Evolutionary conservation across 768 basidiomycete genomes (phyloP).

Genomic region (Xanthoconium stramineum): DNA sequence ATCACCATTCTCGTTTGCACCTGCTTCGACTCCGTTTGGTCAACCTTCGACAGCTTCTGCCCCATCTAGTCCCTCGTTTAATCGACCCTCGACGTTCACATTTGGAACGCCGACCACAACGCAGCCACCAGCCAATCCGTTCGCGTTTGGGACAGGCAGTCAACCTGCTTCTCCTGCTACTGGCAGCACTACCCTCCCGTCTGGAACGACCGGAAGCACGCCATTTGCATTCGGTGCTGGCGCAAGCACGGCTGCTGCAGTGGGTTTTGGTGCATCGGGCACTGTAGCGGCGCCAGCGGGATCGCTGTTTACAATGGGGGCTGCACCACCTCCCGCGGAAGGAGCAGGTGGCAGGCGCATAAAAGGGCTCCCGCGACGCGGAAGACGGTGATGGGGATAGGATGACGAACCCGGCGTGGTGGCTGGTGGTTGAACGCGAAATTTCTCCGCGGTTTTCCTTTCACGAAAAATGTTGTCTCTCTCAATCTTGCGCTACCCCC

Average conservation of each 20-base stretch:
- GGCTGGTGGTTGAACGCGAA: slow-evolving; percentile 11
- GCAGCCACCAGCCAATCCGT: slow-evolving; percentile 34
- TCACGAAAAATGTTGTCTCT: slow-evolving; percentile 10
- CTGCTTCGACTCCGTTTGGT: slow-evolving; percentile 41
- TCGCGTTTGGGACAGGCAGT: slow-evolving; percentile 49
- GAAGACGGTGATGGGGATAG: slow-evolving; percentile 25
- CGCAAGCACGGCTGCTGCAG: slow-evolving; percentile 33
- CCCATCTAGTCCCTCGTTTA: slow-evolving; percentile 58
- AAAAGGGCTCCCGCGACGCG: slow-evolving; percentile 53
- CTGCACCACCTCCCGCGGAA: slow-evolving; percentile 43
- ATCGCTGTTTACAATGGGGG: slow-evolving; percentile 58
- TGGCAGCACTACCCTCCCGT: slow-evolving; percentile 31
- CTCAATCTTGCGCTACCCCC: slow-evolving; percentile 21
- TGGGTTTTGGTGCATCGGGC: slow-evolving; percentile 38
- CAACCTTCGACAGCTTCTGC: slow-evolving; percentile 42
- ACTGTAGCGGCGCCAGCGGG: slow-evolving; percentile 33
- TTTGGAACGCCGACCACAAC: slow-evolving; percentile 43
- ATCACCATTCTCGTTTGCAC: slow-evolving; percentile 43
- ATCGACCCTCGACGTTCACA: slow-evolving; percentile 43
- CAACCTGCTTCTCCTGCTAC: slow-evolving; percentile 60
- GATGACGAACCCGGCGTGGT: slow-evolving; percentile 8
- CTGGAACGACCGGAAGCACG: slow-evolving; percentile 26
- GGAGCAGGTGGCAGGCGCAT: slow-evolving; percentile 42
- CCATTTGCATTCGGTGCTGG: slow-evolving; percentile 39
- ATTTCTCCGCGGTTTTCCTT: slow-evolving; percentile 1